phyloP scores from a whole-genome alignment of 2,329 filamentous ascomycete genomes.

The Rhynchosporium agropyri region DNA sequence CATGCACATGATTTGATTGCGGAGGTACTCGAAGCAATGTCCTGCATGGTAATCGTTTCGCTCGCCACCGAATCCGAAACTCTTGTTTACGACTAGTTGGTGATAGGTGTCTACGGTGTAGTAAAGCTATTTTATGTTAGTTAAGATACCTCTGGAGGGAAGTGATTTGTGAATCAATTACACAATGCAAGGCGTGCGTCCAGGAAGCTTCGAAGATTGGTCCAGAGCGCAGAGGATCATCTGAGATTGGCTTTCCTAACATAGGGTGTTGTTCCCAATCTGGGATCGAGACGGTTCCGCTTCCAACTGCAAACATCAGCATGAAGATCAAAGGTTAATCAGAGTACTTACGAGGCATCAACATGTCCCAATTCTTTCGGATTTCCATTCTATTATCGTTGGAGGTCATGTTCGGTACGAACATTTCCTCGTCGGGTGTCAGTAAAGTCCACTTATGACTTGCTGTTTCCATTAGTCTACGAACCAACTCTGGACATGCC shows the following conservation, averaged over 20 bases:
- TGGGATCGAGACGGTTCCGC: constrained; percentile 41
- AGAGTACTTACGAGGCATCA: constrained; percentile 40
- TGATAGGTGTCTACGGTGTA: constrained; percentile 43
- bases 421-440: constrained; percentile 39
- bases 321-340: background rate
- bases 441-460: constrained; percentile 40
- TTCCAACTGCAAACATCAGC: constrained; percentile 36
- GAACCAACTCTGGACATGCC: background rate
- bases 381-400: constrained; percentile 40
- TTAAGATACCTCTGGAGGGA: background rate
- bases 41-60: constrained; percentile 39
- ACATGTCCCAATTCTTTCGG: constrained; percentile 41
- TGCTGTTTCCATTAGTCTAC: constrained; percentile 20
- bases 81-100: constrained; percentile 38
- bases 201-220: constrained; percentile 42
- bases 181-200: constrained; percentile 43
- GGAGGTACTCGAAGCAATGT: constrained; percentile 44
- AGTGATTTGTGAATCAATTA: constrained; percentile 12
- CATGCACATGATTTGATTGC: constrained; percentile 42
- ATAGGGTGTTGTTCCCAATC: constrained; percentile 41
- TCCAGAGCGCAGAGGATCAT: constrained; percentile 40
- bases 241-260: constrained; percentile 40
- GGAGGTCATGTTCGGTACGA: constrained; percentile 42
- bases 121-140: constrained; percentile 33
- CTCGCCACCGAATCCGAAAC: constrained; percentile 39